Evolutionary conservation across 164 flowering plant genomes (phyloP).

Genomic region (Umbilicus rupestris): DNA sequence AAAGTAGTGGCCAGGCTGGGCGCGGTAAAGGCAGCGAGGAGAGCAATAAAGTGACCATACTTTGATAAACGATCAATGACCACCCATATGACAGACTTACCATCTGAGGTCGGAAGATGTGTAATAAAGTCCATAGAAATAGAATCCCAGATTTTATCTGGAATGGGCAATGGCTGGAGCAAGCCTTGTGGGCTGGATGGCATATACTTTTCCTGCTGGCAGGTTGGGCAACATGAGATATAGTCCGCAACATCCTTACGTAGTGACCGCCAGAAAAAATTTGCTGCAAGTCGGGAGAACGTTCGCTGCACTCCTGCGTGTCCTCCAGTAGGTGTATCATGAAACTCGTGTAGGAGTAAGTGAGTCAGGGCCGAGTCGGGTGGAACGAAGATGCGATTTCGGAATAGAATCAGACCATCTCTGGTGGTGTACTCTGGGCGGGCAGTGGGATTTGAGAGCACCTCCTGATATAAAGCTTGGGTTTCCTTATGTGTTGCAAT

Average conservation of each 20-base stretch:
- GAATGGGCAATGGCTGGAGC: not conserved
- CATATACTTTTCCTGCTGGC: not conserved
- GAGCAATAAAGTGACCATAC: slow-evolving; percentile 11
- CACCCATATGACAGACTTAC: too few relatives aligned
- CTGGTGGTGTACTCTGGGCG: too few relatives aligned
- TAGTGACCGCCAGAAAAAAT: not conserved
- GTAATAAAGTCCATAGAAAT: too few relatives aligned
- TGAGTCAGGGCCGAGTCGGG: too few relatives aligned
- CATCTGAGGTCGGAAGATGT: too few relatives aligned
- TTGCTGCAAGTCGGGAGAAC: not conserved
- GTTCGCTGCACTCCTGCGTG: not conserved
- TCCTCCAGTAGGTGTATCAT: slow-evolving; percentile 2
- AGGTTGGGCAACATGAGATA: not conserved
- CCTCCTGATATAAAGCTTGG: too few relatives aligned
- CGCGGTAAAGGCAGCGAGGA: slow-evolving; percentile 4
- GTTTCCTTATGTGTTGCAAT: not conserved
- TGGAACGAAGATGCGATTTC: too few relatives aligned
- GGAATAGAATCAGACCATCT: too few relatives aligned
- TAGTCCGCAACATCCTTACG: not conserved
- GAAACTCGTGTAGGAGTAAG: too few relatives aligned
- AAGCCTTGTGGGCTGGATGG: not conserved
- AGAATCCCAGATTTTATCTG: too few relatives aligned
- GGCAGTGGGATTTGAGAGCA: too few relatives aligned
- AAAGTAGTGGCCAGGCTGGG: not conserved
- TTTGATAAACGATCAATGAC: too few relatives aligned